Evolutionary conservation across 73 alveolate genomes (phyloP), one percentile per base, ranked within the genome.

Genomic region (Symbiodinium pilosum): DNA sequence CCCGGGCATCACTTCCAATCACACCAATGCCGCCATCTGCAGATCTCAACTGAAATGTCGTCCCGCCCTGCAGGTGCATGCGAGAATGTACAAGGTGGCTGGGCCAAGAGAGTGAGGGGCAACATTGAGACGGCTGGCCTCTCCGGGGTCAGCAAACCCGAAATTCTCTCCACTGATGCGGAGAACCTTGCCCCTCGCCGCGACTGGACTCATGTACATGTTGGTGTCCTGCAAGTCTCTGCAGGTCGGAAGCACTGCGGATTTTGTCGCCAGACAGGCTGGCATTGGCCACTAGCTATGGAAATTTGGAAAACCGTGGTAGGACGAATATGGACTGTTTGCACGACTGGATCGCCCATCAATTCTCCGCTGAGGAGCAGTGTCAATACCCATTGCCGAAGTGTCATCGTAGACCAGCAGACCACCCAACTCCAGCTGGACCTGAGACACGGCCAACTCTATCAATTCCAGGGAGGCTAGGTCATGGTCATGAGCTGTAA

Each of bases 391-490:
- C 85, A 73, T 73, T 0, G 85, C 85, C 16, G 32, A 16, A 24
- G 85, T 73, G 41, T 39, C 96, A 43, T 91, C 96, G 34, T 91
- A 91, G 87, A 91, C 96, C 88, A 91, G 11, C 36, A 91, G 77
- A 41, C 96, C 96, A 30, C 96, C 96, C 54, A 91, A 44, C 77
- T 64, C 87, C 96, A 91, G 30, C n/a, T 84, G 77, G 71, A 91
- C 96, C 96, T 91, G 88, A n/a, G n/a, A n/a, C n/a, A n/a, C n/a
- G n/a, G n/a, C n/a, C n/a, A n/a, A 20, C 39, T 9, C n/a, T n/a
- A n/a, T n/a, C n/a, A n/a, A n/a, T n/a, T n/a, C n/a, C n/a, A n/a
- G n/a, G n/a, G n/a, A n/a, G n/a, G n/a, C n/a, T n/a, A n/a, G n/a
- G n/a, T n/a, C n/a, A n/a, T n/a, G n/a, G n/a, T n/a, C n/a, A n/a